Conservation (phyloP, 495 filamentous ascomycete species). For the Penicilliopsis zonata region DNA sequence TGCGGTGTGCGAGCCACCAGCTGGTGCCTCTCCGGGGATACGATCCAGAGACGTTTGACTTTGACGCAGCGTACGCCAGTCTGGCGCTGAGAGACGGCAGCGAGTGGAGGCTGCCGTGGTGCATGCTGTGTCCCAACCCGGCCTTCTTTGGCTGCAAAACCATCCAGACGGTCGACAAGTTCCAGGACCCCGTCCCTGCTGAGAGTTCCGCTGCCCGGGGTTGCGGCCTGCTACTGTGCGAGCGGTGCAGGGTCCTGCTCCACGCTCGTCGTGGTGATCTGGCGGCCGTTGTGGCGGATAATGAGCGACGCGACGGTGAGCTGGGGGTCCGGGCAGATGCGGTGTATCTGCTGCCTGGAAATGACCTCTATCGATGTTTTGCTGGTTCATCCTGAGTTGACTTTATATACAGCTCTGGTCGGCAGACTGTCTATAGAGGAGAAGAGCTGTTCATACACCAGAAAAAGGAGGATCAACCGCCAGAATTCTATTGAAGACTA, state of each 20-base stretch:
- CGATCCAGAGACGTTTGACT: slow-evolving; percentile 9
- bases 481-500: no score
- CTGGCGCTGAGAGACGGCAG: slow-evolving; percentile 7
- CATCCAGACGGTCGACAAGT: slow-evolving; percentile 5
- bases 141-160: slow-evolving; percentile 22
- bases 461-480: no score
- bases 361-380: slow-evolving; percentile 15
- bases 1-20: slow-evolving; percentile 18
- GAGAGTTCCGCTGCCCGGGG: slow-evolving; percentile 10
- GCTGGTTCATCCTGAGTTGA: no score
- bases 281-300: slow-evolving; percentile 11
- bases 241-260: slow-evolving; percentile 18
- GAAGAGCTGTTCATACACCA: no score
- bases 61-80: slow-evolving; percentile 10
- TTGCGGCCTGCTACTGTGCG: slow-evolving; percentile 29
- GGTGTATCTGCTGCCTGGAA: slow-evolving; percentile 14
- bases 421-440: no score
- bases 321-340: slow-evolving; percentile 26
- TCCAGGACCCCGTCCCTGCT: slow-evolving; percentile 5
- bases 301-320: slow-evolving; percentile 8
- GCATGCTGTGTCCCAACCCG: slow-evolving; percentile 25
- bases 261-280: slow-evolving; percentile 14
- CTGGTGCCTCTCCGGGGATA: slow-evolving; percentile 11
- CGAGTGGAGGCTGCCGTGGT: slow-evolving; percentile 17
- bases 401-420: no score